Conservation (phyloP, 2,329 filamentous ascomycete species). For the Exophiala oligosperma region DNA sequence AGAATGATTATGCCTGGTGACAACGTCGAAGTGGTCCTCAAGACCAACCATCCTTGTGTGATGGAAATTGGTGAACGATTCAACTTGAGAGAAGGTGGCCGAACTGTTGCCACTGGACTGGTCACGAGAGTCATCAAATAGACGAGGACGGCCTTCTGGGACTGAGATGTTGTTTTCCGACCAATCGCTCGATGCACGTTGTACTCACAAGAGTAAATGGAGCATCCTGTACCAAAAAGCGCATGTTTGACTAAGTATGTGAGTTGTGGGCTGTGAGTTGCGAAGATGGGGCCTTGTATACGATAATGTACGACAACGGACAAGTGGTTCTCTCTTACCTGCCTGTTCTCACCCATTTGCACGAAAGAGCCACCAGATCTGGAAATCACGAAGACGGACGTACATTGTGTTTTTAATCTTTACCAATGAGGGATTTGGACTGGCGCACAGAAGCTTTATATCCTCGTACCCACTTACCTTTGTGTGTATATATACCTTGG, state of each 20-base stretch:
- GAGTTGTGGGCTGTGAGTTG: not conserved
- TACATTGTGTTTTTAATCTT: not conserved
- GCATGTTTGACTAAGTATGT: constrained; percentile 4
- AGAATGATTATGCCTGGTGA: constrained; percentile 97
- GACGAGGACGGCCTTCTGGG: constrained; percentile 13
- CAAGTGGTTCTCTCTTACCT: too few species aligned
- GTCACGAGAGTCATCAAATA: constrained; percentile 68
- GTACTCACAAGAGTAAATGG: too few species aligned
- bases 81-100: constrained; percentile 96
- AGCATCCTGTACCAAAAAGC: constrained; percentile 16
- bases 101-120: constrained; percentile 81
- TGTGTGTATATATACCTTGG: not conserved
- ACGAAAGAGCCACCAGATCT: too few species aligned
- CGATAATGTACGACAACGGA: too few species aligned
- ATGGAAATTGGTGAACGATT: constrained; percentile 91
- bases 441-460: not conserved
- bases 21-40: constrained; percentile 96
- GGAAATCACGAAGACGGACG: too few species aligned
- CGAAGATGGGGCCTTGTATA: too few species aligned
- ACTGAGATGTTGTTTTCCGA: too few species aligned
- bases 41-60: constrained; percentile 80
- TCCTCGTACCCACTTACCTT: too few species aligned
- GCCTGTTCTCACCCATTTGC: too few species aligned
- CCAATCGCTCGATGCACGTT: too few species aligned
- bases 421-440: not conserved